Evolutionary conservation across 192 early-diverging fungal genomes (phyloP), one percentile per base, ranked within the genome.

Genomic region (Backusella psychrophila): DNA sequence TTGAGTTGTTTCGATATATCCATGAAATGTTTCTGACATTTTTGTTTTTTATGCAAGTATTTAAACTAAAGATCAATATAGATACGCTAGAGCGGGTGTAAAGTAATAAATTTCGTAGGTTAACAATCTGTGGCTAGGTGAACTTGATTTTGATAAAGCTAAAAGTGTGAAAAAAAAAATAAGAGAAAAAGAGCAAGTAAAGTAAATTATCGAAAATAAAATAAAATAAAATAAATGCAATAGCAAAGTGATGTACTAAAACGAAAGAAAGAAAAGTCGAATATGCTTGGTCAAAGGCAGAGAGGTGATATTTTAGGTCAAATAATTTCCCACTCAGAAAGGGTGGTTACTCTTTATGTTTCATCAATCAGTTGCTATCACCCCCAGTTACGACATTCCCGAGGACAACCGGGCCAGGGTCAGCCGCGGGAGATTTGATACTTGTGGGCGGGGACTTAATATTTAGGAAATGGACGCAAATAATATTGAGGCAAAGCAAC

Each of bases 1-100:
- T 69, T 92, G 87, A 21, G 92, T 90, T 19, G 89, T 90, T 71
- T 93, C 92, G 67, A 93, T 86, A 71, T 88, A 94, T 42, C 92
- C 92, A 74, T 85, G 79, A 65, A 89, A 89, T 49, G 88, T 88
- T 68, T 87, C 87, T 76, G 78, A 56, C 78, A 79, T 77, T 63
- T 63, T 56, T 56, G 7, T 56, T 56, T 56, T 59, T 59, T 59
- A 59, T 59, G 21, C 53, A 59, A 59, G 53, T 59, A 59, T 59
- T 26, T 26, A 59, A 59, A 8, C n/a, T 15, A 19, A 59, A 23
- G 17, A 71, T 71, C 6, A 63, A 63, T 21, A 56, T 23, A 29
- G n/a, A 63, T 63, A 49, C 17, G 17, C 15, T 63, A 29, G 56
- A 63, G 6, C 11, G 21, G 12, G 23, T 63, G 23, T 63, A 29